phyloP scores from a whole-genome alignment of 805 yeast genomes.

The Saccharomycopsis fermentans region DNA sequence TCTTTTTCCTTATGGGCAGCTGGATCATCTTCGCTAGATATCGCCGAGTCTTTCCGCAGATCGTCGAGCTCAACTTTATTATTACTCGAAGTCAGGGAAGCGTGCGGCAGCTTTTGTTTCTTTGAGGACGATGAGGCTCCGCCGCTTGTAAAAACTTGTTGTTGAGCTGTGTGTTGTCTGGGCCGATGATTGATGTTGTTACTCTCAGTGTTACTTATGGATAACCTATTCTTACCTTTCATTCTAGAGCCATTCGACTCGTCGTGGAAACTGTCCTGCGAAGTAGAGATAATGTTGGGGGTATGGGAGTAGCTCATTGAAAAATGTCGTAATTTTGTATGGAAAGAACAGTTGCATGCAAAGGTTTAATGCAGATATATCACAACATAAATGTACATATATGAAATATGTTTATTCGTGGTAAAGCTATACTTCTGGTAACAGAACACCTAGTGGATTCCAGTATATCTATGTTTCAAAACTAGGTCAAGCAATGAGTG shows the following conservation, averaged over 20 bases:
- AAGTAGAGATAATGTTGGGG: neutral
- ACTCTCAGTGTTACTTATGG: constrained; percentile 3
- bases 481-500: neutral
- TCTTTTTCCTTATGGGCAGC: neutral
- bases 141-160: neutral
- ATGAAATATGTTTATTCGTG: too few species aligned
- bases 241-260: neutral
- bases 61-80: neutral
- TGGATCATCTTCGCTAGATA: constrained; percentile 11
- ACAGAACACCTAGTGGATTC: neutral
- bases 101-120: neutral
- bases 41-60: neutral
- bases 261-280: neutral
- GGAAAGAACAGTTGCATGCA: neutral
- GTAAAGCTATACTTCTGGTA: neutral
- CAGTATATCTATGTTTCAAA: neutral
- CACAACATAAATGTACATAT: neutral
- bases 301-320: neutral
- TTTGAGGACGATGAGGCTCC: neutral
- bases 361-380: neutral
- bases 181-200: neutral
- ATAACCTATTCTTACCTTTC: neutral
- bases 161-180: neutral
- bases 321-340: neutral
- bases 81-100: neutral